A percentile compares a stretch with the other conserved stretches of the same genome.
These are phyloP conservation scores for Gastrodia elata DNA, from an alignment of 106 monocot genomes.

Conservation along the genomic window DNA sequence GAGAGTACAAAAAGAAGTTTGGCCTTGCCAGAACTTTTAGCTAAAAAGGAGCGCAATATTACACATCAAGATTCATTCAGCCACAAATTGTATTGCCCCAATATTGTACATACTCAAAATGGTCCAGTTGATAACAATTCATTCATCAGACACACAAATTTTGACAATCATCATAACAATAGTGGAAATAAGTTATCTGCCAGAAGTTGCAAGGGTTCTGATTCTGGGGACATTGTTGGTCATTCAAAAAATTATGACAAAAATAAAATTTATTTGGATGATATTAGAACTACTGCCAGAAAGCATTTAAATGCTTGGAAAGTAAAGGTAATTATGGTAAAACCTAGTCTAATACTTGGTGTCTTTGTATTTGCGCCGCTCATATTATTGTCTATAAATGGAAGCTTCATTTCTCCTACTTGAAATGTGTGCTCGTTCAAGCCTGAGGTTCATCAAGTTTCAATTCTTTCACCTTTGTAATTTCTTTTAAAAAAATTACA, in stretches of 20 bases:
- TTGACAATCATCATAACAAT: background rate
- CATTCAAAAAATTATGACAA: constrained; percentile 16
- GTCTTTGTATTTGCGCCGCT: constrained; percentile 15
- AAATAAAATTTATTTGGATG: constrained; percentile 13
- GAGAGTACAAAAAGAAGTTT: constrained; percentile 10
- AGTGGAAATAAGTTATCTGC: constrained; percentile 13
- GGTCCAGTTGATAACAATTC: constrained; percentile 5
- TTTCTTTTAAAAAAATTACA: background rate
- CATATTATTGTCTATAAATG: background rate
- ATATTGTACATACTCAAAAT: constrained; percentile 11
- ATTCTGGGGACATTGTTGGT: constrained; percentile 9
- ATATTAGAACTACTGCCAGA: constrained; percentile 20
- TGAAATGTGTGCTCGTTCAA: background rate
- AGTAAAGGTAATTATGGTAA: constrained; percentile 47
- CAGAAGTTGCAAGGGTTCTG: background rate
- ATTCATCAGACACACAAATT: constrained; percentile 3
- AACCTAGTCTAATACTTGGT: constrained; percentile 20
- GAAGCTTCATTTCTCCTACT: background rate
- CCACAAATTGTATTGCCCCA: constrained; percentile 2
- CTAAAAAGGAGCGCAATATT: constrained; percentile 10
- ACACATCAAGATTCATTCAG: constrained; percentile 8
- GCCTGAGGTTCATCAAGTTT: background rate
- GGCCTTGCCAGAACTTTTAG: constrained; percentile 5
- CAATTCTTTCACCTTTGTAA: background rate
- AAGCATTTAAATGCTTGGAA: constrained; percentile 32